Base-by-base conservation (phyloP, 2,329 filamentous ascomycete genomes). In the Calonectria hawksworthii region DNA sequence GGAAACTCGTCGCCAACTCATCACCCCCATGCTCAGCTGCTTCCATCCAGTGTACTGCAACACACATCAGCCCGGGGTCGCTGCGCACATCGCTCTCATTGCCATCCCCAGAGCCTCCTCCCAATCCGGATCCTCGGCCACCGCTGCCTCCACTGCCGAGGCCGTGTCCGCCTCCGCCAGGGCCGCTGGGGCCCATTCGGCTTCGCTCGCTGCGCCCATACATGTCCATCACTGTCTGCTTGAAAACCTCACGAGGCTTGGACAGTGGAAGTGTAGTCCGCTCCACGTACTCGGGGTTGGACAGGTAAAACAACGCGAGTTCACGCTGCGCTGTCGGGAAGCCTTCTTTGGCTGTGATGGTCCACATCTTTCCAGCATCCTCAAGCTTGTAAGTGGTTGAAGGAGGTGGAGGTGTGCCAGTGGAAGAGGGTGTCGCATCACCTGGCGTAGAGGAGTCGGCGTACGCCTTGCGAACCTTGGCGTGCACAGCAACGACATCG, bases 1-100 rank as follows among this genome's bases (percentile, higher is more conserved):
- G 87, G 85, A 96, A 96, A 83, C 93, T 94, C 83, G 92, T 93
- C 26, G 96, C 96, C 79, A 98, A 88, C 82, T 94, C 91, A 83
- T 99, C 96, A 1, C 96, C 96, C n/a, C 96, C 96, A 70, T 91
- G 90, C 80, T 95, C 94, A 47, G 95, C 96, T 78, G 95, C 89
- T 86, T 96, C 95, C 96, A 99, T 98, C 96, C 96, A 99, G 87
- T 99, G 96, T 85, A 98, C 93, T 13, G 96, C 96, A 72, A 98
- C 92, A 81, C 96, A 98, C 94, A 99, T 97, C 52, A 96, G 92
- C 69, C 94, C 94, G 2, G 95, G 95, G 83, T 98, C 95, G 74
- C 93, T 96, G 78, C 95, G 84, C 44, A 91, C 89, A 74, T 91
- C 85, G 23, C 86, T 87, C 63, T 88, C 86, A 68, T 84, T 85